Evolutionary conservation across 345 rosid species (phyloP).

Genomic region (Brassica napus): Da-Ae NC_063448.1:7639001-7639500

Average conservation of each 20-base stretch:
- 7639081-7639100: constrained; percentile 51
- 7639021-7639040: constrained; percentile 42
- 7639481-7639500: not conserved
- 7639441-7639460: constrained; percentile 16
- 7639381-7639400: constrained; percentile 49
- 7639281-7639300: constrained; percentile 37
- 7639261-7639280: constrained; percentile 47
- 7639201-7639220: constrained; percentile 48
- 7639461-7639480: constrained; percentile 35
- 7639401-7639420: constrained; percentile 26
- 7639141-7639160: constrained; percentile 53
- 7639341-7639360: constrained; percentile 41
- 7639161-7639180: constrained; percentile 45
- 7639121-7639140: constrained; percentile 46
- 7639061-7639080: constrained; percentile 57
- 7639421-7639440: constrained; percentile 7
- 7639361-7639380: constrained; percentile 43
- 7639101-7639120: constrained; percentile 44
- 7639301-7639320: constrained; percentile 7
- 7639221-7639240: constrained; percentile 41
- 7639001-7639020: constrained; percentile 43
- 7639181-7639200: constrained; percentile 50
- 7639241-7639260: constrained; percentile 35
- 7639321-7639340: constrained; percentile 35
- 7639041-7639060: constrained; percentile 53